These are phyloP conservation scores for Hymenotorrendiella dingleyae DNA, from an alignment of 2,329 filamentous ascomycete species.

Conservation along the genomic window DNA sequence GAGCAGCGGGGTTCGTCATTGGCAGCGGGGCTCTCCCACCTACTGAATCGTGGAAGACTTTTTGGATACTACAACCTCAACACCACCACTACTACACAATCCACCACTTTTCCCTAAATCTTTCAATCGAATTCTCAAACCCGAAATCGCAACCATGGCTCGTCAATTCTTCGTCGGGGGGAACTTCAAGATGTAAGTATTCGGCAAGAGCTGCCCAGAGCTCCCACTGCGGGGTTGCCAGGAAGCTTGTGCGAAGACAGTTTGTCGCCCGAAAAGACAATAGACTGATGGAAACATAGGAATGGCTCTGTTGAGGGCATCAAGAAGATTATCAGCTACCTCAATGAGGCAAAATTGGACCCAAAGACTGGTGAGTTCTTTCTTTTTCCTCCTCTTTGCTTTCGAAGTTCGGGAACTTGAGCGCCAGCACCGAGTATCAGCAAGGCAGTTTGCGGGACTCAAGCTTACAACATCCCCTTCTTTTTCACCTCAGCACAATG, in stretches of 20 bases:
- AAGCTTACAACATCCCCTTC: not conserved
- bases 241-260: slow-evolving; percentile 1
- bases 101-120: not conserved
- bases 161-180: slow-evolving; percentile 97
- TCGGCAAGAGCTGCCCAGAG: too few species aligned
- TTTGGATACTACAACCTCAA: not conserved
- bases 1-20: not conserved
- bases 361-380: slow-evolving; percentile 59
- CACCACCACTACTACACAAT: not conserved
- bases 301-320: slow-evolving; percentile 89
- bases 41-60: not conserved
- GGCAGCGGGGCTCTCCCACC: not conserved
- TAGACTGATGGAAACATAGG: slow-evolving; percentile 45
- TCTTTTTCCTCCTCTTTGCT: slow-evolving; percentile 1
- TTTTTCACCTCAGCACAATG: not conserved
- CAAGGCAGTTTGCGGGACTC: slow-evolving; percentile 1
- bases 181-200: slow-evolving; percentile 96
- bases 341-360: slow-evolving; percentile 82
- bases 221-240: too few species aligned
- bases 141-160: slow-evolving; percentile 53
- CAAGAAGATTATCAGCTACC: slow-evolving; percentile 81
- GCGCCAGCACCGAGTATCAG: too few species aligned
- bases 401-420: slow-evolving; percentile 1
- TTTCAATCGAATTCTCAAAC: not conserved
- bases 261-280: not conserved